These are phyloP conservation scores for Ceratonia siliqua DNA, from an alignment of 306 rosid species.

Conservation along the genomic window DNA sequence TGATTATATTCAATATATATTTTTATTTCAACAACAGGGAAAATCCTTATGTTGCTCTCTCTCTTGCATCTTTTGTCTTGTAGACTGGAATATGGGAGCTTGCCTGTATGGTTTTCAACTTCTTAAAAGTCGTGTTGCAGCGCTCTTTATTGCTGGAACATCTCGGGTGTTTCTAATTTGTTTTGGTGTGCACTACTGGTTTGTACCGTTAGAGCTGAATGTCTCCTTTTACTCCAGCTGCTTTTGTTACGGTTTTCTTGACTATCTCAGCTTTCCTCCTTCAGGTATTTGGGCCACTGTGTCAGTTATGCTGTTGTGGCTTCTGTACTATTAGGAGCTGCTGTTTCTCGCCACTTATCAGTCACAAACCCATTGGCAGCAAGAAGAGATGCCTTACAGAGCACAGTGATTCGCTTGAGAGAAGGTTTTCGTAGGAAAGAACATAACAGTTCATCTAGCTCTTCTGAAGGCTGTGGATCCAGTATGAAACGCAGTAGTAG, in stretches of 20 bases:
- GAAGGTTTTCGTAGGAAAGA: slow-evolving; percentile 97
- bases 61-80: slow-evolving; percentile 34
- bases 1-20: slow-evolving; percentile 25
- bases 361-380: slow-evolving; percentile 89
- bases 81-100: slow-evolving; percentile 99
- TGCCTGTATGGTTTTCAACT: slow-evolving; percentile 96
- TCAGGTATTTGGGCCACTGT: slow-evolving; percentile 98
- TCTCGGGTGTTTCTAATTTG: slow-evolving; percentile 97
- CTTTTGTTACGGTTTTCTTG: slow-evolving; percentile 37
- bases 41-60: slow-evolving; percentile 28
- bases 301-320: slow-evolving; percentile 98
- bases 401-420: slow-evolving; percentile 95
- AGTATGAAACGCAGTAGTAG: slow-evolving; percentile 98
- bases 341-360: slow-evolving; percentile 94
- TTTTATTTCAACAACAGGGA: neutral
- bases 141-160: slow-evolving; percentile 90
- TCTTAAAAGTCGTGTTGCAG: slow-evolving; percentile 84
- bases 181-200: slow-evolving; percentile 98
- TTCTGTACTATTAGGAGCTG: slow-evolving; percentile 88
- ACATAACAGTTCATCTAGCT: slow-evolving; percentile 94
- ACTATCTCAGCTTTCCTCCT: slow-evolving; percentile 26
- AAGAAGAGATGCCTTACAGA: slow-evolving; percentile 97
- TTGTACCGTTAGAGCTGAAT: slow-evolving; percentile 38
- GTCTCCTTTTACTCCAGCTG: slow-evolving; percentile 1
- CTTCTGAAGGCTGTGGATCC: slow-evolving; percentile 98